phyloP scores from a whole-genome alignment of 352 stramenopile species.

The Phytophthora vignae region DNA sequence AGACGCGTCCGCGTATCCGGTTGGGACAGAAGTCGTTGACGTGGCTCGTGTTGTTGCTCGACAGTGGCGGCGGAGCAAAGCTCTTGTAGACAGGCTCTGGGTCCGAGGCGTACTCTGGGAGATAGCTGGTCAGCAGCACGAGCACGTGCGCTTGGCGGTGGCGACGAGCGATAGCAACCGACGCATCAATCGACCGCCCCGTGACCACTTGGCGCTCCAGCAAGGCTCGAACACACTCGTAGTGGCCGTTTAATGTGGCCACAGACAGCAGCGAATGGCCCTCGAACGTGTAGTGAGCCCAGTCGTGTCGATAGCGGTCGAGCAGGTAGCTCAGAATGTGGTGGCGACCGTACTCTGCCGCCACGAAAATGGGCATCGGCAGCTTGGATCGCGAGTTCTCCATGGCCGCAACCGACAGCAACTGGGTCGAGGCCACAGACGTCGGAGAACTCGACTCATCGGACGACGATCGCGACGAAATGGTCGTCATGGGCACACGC shows the following conservation, averaged over 20 bases:
- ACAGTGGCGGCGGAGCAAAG: background rate
- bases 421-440: constrained; percentile 23
- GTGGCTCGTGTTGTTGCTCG: constrained; percentile 7
- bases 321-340: constrained; percentile 65
- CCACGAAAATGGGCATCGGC: constrained; percentile 65
- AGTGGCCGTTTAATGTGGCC: constrained; percentile 71
- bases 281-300: constrained; percentile 62
- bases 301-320: constrained; percentile 34
- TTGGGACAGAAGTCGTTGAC: constrained; percentile 13
- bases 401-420: constrained; percentile 27
- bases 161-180: constrained; percentile 56
- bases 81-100: constrained; percentile 33
- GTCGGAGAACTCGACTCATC: constrained; percentile 20
- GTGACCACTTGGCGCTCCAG: constrained; percentile 43
- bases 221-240: constrained; percentile 71
- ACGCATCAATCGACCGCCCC: constrained; percentile 49
- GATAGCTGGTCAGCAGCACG: constrained; percentile 72
- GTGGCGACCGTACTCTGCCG: constrained; percentile 59
- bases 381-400: constrained; percentile 46
- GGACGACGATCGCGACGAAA: constrained; percentile 36
- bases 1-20: constrained; percentile 28
- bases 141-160: constrained; percentile 73
- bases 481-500: constrained; percentile 29
- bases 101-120: constrained; percentile 56
- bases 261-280: constrained; percentile 72